Evolutionary conservation across 306 rosid species (phyloP).

Genomic region (Lathyrus tuberosus): DNA sequence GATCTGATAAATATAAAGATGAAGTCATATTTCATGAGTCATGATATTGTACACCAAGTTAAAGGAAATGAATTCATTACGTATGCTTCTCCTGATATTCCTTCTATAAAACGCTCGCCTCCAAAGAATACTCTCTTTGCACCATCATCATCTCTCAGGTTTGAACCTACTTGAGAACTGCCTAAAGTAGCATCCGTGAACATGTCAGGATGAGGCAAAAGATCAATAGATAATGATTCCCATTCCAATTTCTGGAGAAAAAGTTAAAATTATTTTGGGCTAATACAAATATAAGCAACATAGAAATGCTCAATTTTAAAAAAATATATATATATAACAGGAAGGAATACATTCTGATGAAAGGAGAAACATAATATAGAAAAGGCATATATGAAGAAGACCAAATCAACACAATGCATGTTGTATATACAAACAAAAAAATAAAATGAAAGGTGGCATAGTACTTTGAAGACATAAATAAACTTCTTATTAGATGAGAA

Average conservation of each 20-base stretch:
- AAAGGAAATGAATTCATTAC: constrained; percentile 51
- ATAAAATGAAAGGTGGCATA: constrained; percentile 43
- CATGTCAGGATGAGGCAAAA: constrained; percentile 99
- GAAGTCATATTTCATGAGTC: constrained; percentile 34
- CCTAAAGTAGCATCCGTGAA: constrained; percentile 83
- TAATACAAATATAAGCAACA: constrained; percentile 35
- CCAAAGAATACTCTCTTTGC: constrained; percentile 96
- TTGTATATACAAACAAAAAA: constrained; percentile 1
- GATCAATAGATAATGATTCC: constrained; percentile 94
- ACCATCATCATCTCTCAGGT: constrained; percentile 87
- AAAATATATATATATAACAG: constrained; percentile 2
- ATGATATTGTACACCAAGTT: constrained; percentile 2
- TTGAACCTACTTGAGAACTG: constrained; percentile 55
- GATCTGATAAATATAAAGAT: constrained; percentile 57
- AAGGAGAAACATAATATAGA: constrained; percentile 20
- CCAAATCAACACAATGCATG: constrained; percentile 28
- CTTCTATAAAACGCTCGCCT: constrained; percentile 93
- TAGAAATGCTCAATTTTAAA: constrained; percentile 23
- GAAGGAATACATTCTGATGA: constrained; percentile 17
- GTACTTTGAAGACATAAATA: constrained; percentile 94
- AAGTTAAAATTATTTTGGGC: constrained; percentile 39
- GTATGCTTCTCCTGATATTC: constrained; percentile 92
- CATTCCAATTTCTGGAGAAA: constrained; percentile 86
- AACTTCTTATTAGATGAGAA: constrained; percentile 75
- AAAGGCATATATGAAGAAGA: constrained; percentile 22